These are phyloP conservation scores for Obelidium mucronatum DNA, from an alignment of 192 early-diverging fungal genomes.

Conservation along the genomic window DNA sequence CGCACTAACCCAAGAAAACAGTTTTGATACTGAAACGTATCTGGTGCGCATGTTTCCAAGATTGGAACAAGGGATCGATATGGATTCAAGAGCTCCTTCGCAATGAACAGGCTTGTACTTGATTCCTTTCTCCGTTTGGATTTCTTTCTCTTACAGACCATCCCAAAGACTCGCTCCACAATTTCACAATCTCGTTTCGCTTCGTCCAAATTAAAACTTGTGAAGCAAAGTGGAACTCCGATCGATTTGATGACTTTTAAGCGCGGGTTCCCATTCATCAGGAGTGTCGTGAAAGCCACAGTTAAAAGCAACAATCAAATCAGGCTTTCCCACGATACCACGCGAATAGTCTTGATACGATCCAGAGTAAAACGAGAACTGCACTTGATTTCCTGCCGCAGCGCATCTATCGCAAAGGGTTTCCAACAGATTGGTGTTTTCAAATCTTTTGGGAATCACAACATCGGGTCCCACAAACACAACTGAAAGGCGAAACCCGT, in stretches of 20 bases:
- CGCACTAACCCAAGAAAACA: no score
- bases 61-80: not conserved
- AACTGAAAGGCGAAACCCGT: not conserved
- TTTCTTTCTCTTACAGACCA: not conserved
- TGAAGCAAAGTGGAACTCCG: not conserved
- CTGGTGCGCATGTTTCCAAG: not conserved
- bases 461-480: not conserved
- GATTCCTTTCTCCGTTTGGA: not conserved
- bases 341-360: not conserved
- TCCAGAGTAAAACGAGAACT: not conserved
- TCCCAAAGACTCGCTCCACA: not conserved
- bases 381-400: not conserved
- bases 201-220: constrained; percentile 6
- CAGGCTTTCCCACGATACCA: not conserved
- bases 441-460: not conserved
- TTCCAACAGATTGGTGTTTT: not conserved
- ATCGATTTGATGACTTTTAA: not conserved
- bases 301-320: constrained; percentile 6
- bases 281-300: constrained; percentile 1
- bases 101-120: no score
- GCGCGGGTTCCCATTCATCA: not conserved
- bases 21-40: constrained; percentile 11
- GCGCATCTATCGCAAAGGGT: not conserved
- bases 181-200: not conserved
- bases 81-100: no score